Percentiles rank a stretch among this genome's conserved stretches.
These are phyloP conservation scores for Moelleriella libera DNA, from an alignment of 2,329 filamentous ascomycete species.

Conservation along the genomic window DNA sequence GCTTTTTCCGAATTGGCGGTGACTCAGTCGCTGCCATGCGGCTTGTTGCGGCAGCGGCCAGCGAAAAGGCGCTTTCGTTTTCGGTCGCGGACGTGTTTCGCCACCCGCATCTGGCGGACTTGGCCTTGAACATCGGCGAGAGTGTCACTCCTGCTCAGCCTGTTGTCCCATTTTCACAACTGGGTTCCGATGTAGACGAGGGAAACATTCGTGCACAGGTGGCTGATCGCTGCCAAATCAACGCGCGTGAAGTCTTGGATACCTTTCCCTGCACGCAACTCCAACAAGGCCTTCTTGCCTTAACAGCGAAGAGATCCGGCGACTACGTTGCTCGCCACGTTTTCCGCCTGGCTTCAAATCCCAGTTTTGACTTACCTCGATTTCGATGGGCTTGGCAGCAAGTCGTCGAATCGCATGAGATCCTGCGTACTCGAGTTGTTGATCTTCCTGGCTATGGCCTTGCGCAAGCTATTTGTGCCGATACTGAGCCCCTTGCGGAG, in stretches of 20 bases:
- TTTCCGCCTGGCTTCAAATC: slow-evolving; percentile 14
- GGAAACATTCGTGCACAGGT: slow-evolving; percentile 1
- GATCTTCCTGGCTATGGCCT: slow-evolving; percentile 24
- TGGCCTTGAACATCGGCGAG: background rate
- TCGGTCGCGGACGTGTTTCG: background rate
- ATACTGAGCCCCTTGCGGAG: slow-evolving; percentile 7
- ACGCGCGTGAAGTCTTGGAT: slow-evolving; percentile 5
- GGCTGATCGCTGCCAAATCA: slow-evolving; percentile 5
- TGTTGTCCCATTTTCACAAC: background rate
- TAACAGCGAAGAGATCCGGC: slow-evolving; percentile 5
- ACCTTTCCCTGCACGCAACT: slow-evolving; percentile 9
- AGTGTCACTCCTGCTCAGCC: background rate
- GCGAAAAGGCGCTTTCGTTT: background rate
- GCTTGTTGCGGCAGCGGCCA: background rate
- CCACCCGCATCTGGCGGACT: background rate
- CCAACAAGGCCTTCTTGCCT: slow-evolving; percentile 8
- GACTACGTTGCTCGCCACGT: slow-evolving; percentile 18
- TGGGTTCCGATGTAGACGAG: background rate
- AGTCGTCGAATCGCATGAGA: slow-evolving; percentile 16
- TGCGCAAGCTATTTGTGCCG: slow-evolving; percentile 9
- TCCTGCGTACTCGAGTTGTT: slow-evolving; percentile 29
- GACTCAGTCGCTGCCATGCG: slow-evolving; percentile 17
- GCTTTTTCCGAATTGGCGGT: slow-evolving; percentile 13
- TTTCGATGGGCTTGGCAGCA: slow-evolving; percentile 24
- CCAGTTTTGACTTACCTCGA: slow-evolving; percentile 13